Evolutionary conservation across 371 early-diverging fungal genomes (phyloP), one percentile per base, ranked within the genome.

Genomic region (Apophysomyces trapeziformis): DNA sequence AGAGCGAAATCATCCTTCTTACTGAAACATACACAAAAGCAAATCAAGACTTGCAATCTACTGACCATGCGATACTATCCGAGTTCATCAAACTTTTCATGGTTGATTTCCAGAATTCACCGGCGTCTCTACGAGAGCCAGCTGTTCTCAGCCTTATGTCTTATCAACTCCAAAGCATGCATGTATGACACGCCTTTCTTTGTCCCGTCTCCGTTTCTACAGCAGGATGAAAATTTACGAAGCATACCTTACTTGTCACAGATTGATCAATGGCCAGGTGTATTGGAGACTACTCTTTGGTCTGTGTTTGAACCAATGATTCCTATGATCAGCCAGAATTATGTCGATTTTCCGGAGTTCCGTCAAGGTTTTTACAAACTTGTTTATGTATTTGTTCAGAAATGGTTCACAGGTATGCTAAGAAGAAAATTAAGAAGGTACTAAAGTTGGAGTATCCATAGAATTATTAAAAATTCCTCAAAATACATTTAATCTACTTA

Each of bases 251-350:
- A 60, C 26, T 60, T 60, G 8, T 43, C 43, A 32, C 36, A 61
- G 61, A 45, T 14, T 13, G 32, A 44, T 13, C 57, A 66, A 12
- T 63, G 68, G 60, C 68, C 71, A 3, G 61, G 45, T 21, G 59
- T 74, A 12, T 43, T 68, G 35, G 26, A 90, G 7, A 74, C 82
- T 41, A 91, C 95, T 50, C 81, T 96, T 57, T 90, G 92, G 65
- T 84, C 91, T 11, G 91, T 94, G 36, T 95, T 96, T 65, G 89
- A 89, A 64, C 90, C 89, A 70, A 97, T 97, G 0, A 69, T 98
- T 66, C 88, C 90, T 71, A 96, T 96, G 93, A 96, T 98, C 72
- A 93, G 90, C 75, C 89, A 92, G 68, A 94, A 98, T 75, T 95
- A 96, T 83, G 84, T 91, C 7, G 96, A 95, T 65, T 95, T 87